Conservation (phyloP, 805 yeast species). For the Metschnikowia orientalis region DNA sequence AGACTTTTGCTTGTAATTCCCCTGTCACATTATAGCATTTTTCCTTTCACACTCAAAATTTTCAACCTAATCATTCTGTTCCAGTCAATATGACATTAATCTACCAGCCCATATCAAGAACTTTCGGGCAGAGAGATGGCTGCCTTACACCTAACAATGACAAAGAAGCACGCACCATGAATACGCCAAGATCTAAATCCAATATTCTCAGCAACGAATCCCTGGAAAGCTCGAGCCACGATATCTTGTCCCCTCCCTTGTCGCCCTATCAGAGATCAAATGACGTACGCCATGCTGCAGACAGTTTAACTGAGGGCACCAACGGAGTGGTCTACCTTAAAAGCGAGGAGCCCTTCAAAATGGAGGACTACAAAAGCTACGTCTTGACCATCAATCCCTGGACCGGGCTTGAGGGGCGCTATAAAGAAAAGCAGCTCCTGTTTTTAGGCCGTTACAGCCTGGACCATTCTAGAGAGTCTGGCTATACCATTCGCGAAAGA, state of each 20-base stretch:
- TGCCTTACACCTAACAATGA: slow-evolving; percentile 28
- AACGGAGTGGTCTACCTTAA: slow-evolving; percentile 16
- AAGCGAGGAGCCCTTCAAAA: slow-evolving; percentile 37
- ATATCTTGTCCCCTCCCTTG: slow-evolving; percentile 27
- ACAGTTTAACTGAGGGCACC: slow-evolving; percentile 2
- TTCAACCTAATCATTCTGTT: too few species aligned
- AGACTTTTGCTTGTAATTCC: not conserved
- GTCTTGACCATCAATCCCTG: slow-evolving; percentile 51
- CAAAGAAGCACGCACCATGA: not conserved
- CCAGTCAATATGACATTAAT: slow-evolving; percentile 30
- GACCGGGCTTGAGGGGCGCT: slow-evolving; percentile 40
- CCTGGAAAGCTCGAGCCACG: slow-evolving; percentile 12
- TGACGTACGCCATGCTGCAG: slow-evolving; percentile 12
- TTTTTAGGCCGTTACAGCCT: slow-evolving; percentile 50
- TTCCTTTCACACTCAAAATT: not conserved
- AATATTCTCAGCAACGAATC: not conserved
- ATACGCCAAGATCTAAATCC: slow-evolving; percentile 1
- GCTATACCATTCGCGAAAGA: slow-evolving; percentile 9
- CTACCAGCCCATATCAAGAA: slow-evolving; percentile 32
- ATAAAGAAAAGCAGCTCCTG: slow-evolving; percentile 45
- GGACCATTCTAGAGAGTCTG: slow-evolving; percentile 18
- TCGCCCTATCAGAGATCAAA: slow-evolving; percentile 20
- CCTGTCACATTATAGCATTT: not conserved
- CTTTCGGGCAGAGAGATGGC: slow-evolving; percentile 28
- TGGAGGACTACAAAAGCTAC: slow-evolving; percentile 44